phyloP scores from a whole-genome alignment of 371 early-diverging fungal genomes.

The Lichtheimia corymbifera region DNA sequence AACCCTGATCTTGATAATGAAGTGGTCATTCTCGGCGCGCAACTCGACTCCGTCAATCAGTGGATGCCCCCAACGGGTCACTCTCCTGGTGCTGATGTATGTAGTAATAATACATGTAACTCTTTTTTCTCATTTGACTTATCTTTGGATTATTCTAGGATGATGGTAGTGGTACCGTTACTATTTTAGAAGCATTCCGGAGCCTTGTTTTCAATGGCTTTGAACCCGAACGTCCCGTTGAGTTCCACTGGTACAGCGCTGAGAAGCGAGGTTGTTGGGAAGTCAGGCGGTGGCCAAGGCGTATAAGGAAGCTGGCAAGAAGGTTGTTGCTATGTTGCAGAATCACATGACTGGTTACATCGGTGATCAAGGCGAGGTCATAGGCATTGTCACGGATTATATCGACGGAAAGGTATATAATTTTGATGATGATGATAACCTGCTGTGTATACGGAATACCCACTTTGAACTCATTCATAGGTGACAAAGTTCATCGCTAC shows the following conservation, averaged over 20 bases:
- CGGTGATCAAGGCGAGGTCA: constrained; percentile 59
- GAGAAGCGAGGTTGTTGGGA: constrained; percentile 92
- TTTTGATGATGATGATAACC: no score
- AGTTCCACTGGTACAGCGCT: constrained; percentile 95
- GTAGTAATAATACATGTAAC: background rate
- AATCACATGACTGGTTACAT: constrained; percentile 85
- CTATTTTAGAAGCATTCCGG: constrained; percentile 87
- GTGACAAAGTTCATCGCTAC: constrained; percentile 67
- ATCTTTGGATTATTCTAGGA: constrained; percentile 54
- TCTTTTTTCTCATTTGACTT: no score
- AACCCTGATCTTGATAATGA: constrained; percentile 55
- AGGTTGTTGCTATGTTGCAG: constrained; percentile 76
- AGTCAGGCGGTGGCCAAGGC: constrained; percentile 79
- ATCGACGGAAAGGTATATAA: constrained; percentile 57
- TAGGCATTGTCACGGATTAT: constrained; percentile 84
- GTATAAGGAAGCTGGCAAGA: constrained; percentile 60
- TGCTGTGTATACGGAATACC: no score
- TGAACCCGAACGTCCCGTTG: constrained; percentile 80
- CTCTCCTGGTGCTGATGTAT: constrained; percentile 81
- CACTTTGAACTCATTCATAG: constrained; percentile 5
- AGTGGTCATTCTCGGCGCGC: constrained; percentile 84
- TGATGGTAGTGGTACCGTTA: constrained; percentile 88
- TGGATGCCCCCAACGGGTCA: constrained; percentile 89
- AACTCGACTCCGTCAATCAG: constrained; percentile 89
- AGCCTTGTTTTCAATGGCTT: constrained; percentile 69